A percentile compares a stretch with the other conserved stretches of the same genome.
Conservation (phyloP, 2,329 filamentous ascomycete species). For the Talaromyces verruculosus region DNA sequence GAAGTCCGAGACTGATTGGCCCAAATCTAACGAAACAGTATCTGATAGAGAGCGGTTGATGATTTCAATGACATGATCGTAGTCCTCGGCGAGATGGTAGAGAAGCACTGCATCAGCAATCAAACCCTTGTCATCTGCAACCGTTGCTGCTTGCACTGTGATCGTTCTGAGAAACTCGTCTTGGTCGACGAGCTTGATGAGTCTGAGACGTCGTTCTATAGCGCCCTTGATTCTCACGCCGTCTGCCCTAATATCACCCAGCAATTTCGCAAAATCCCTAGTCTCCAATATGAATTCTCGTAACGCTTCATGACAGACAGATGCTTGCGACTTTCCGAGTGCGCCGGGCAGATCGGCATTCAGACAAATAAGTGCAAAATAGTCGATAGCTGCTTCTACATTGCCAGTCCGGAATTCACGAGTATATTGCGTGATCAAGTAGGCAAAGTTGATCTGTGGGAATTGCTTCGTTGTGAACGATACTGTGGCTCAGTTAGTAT, state of each 20-base stretch:
- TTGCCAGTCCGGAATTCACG: conserved; percentile 90
- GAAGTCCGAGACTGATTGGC: conserved; percentile 73
- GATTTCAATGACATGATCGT: conserved; percentile 88
- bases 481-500: conserved; percentile 40
- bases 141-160: conserved; percentile 84
- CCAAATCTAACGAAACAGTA: conserved; percentile 80
- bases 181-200: conserved; percentile 78
- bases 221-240: conserved; percentile 81
- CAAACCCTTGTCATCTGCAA: conserved; percentile 90
- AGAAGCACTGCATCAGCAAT: conserved; percentile 91
- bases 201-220: conserved; percentile 77
- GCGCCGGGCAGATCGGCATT: conserved; percentile 79
- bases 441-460: conserved; percentile 89
- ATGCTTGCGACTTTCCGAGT: conserved; percentile 71
- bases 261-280: conserved; percentile 87
- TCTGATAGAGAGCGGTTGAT: conserved; percentile 89
- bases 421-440: conserved; percentile 92
- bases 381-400: conserved; percentile 87
- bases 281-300: conserved; percentile 96
- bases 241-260: conserved; percentile 86
- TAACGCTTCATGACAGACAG: conserved; percentile 86
- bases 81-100: conserved; percentile 92
- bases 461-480: conserved; percentile 54
- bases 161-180: conserved; percentile 88
- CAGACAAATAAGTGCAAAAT: conserved; percentile 85